Base-by-base conservation (phyloP, 805 yeast species). In the Pachysolen tannophilus region DNA sequence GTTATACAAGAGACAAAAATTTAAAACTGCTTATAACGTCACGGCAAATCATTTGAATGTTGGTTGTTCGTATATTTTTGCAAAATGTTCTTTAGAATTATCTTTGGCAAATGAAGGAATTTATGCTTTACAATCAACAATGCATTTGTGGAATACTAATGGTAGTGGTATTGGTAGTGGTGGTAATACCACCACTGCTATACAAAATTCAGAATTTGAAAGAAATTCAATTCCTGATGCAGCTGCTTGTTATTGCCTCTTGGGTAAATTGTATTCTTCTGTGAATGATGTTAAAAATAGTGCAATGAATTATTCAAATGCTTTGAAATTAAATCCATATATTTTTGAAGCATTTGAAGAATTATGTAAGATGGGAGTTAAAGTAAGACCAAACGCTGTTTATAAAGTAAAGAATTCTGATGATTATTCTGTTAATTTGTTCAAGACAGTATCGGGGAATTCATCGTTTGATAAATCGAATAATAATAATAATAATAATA, bases 261-360 rank as follows among this genome's bases (percentile, higher is more conserved):
- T 85, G 42, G 97, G 94, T 0, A 79, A 77, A 41, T 61, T 88
- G 30, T 77, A 78, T 47, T 56, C 59, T 14, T 65, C 67, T 6
- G 56, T 65, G 6, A 83, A 82, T 17, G 85, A 82, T 49, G 50
- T 62, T 5, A 72, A 75, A 44, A 76, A 78, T 38, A 78, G 92
- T 38, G 69, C 82, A 1, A 58, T 79, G 32, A 72, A 75, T 47
- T 83, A 79, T 52, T 69, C 84, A 0, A 74, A 70, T 43, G 84
- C 90, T 1, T 64, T 86, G 38, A 74, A 75, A 40, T 58, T 67
- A 43, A 83, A 92, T 51, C 95, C 94, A 13, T 84, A 66, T 50
- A 67, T 86, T 27, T 86, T 92, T 72, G 96, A 86, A 50, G 86
- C 96, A 0, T 78, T 85, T 43, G 85, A 79, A 44, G 78, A 79